Evolutionary conservation across 768 basidiomycete genomes (phyloP), one percentile per base, ranked within the genome.

Genomic region (Rubroboletus satanas): DNA sequence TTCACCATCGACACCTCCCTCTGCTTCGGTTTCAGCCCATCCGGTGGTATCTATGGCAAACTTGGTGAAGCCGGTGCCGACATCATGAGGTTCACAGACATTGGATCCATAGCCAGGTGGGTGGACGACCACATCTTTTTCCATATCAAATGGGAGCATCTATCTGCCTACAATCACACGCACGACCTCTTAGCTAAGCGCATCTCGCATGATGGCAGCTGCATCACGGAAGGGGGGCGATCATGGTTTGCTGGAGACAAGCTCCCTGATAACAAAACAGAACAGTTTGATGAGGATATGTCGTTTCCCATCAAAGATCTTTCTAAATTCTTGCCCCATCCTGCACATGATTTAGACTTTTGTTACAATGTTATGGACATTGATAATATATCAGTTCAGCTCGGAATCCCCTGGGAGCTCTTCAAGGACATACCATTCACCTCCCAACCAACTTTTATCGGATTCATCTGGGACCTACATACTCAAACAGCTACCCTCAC

Each of bases 401-500:
- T 56, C 0, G 14, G 51, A 4, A 59, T 59, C 0, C 51, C 54
- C 0, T 59, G 43, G 54, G 38, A 56, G 7, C 3, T 5, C 2
- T 52, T 44, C 0, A 59, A 59, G 1, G 54, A 59, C 5, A 26
- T 52, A 0, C 58, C 47, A 0, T 56, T 56, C 26, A 15, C 31
- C 0, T 7, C 37, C 2, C 0, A 7, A 1, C 42, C 41, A 3
- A 28, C 7, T 0, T 58, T 55, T 18, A 51, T 58, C 0, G 43
- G 54, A 0, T 8, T 59, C 1, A 5, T 35, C 0, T 59, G 54
- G 54, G 15, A 56, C 10, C 8, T 2, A 0, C 2, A 0, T 1
- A 4, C 0, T n/a, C n/a, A n/a, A n/a, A 32, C 10, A 0, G 45
- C 41, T 1, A 31, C 44, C 0, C 21, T 53, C 0, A 26, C 29